A percentile compares a stretch with the other conserved stretches of the same genome.
Evolutionary conservation across 495 filamentous ascomycete genomes (phyloP).

Genomic region (Pyronema domesticum): DNA sequence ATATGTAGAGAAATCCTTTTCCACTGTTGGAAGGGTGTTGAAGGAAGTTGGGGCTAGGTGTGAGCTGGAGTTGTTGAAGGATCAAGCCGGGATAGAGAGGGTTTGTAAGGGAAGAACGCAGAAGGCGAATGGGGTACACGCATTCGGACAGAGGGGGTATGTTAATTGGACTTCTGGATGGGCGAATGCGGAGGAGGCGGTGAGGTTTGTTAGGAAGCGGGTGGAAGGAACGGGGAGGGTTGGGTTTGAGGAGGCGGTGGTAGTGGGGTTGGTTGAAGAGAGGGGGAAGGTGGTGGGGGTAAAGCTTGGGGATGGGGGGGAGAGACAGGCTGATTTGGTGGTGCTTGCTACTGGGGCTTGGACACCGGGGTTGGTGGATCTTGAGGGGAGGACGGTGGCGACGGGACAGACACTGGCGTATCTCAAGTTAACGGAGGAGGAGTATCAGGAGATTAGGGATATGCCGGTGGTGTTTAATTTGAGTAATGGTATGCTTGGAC

Average conservation of each 20-base stretch:
- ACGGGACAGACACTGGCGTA: slow-evolving; percentile 72
- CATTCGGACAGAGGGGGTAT: slow-evolving; percentile 53
- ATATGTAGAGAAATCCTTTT: slow-evolving; percentile 50
- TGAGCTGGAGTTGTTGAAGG: slow-evolving; percentile 10
- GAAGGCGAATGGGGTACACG: slow-evolving; percentile 23
- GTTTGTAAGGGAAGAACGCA: slow-evolving; percentile 25
- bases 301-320: slow-evolving; percentile 33
- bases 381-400: slow-evolving; percentile 54
- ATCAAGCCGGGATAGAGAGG: slow-evolving; percentile 33
- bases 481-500: slow-evolving; percentile 33
- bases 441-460: slow-evolving; percentile 41
- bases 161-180: slow-evolving; percentile 66
- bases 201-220: slow-evolving; percentile 39
- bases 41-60: slow-evolving; percentile 26
- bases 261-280: slow-evolving; percentile 21
- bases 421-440: slow-evolving; percentile 46
- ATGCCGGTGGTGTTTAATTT: slow-evolving; percentile 69
- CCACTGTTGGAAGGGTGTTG: slow-evolving; percentile 9
- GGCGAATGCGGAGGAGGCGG: slow-evolving; percentile 61
- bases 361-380: slow-evolving; percentile 57
- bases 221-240: slow-evolving; percentile 44
- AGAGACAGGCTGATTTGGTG: slow-evolving; percentile 49
- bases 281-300: slow-evolving; percentile 31
- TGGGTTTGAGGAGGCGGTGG: slow-evolving; percentile 43
- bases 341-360: slow-evolving; percentile 76